A percentile compares a stretch with the other conserved stretches of the same genome.
phyloP scores from a whole-genome alignment of 306 rosid species.

The Datisca glomerata region DNA sequence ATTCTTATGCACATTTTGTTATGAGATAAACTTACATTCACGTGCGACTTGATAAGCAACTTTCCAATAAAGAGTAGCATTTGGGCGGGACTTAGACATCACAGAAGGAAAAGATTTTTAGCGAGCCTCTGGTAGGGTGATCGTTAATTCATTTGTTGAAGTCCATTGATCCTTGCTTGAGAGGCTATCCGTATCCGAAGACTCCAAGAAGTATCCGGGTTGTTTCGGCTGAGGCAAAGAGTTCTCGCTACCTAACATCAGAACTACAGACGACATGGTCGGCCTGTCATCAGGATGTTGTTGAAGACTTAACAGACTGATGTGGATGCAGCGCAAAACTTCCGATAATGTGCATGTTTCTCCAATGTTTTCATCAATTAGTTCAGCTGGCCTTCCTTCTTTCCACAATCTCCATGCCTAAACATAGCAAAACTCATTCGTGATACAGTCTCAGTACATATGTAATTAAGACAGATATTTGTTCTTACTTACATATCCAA shows the following conservation, averaged over 20 bases:
- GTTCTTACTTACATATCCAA: constrained; percentile 46
- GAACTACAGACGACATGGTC: constrained; percentile 30
- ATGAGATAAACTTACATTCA: too few species aligned
- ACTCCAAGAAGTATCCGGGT: constrained; percentile 15
- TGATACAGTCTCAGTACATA: too few species aligned
- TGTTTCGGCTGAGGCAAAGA: constrained; percentile 33
- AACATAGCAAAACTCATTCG: too few species aligned
- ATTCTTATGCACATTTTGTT: too few species aligned
- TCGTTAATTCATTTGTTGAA: constrained; percentile 7
- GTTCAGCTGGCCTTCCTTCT: constrained; percentile 14
- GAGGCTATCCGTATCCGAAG: neutral
- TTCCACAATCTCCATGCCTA: constrained; percentile 27
- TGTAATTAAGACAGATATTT: too few species aligned
- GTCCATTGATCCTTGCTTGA: constrained; percentile 6
- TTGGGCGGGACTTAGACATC: too few species aligned
- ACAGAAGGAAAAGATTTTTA: too few species aligned
- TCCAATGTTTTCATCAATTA: constrained; percentile 18
- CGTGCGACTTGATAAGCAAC: neutral
- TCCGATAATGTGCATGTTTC: constrained; percentile 11
- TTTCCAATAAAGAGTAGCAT: too few species aligned
- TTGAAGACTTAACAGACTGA: constrained; percentile 43
- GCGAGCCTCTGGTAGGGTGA: constrained; percentile 8
- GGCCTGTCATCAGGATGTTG: constrained; percentile 39
- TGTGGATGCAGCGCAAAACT: constrained; percentile 28
- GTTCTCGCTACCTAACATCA: constrained; percentile 31